Conservation (phyloP, 2,329 filamentous ascomycete genomes). For the Phymatotrichopsis omnivora region DNA sequence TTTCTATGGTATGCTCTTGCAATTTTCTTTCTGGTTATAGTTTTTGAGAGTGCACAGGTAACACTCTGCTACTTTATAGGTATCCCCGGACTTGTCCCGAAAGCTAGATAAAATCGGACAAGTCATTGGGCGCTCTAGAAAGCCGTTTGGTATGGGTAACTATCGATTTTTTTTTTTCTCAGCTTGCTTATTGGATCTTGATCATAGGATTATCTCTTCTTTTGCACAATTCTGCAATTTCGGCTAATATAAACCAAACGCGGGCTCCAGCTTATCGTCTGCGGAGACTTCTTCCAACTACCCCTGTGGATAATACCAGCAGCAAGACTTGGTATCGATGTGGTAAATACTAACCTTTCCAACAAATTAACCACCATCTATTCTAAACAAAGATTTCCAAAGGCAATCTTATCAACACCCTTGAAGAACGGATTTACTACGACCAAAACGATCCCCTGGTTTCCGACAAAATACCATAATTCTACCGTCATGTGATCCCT, state of each 20-base stretch:
- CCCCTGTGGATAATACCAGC: constrained; percentile 42
- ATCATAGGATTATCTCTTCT: too few species aligned
- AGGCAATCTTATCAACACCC: constrained; percentile 30
- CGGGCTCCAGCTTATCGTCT: constrained; percentile 47
- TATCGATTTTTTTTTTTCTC: neutral
- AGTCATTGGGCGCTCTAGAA: too few species aligned
- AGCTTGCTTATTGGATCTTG: constrained; percentile 37
- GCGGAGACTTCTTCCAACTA: constrained; percentile 52
- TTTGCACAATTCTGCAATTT: too few species aligned
- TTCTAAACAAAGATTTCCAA: constrained; percentile 32
- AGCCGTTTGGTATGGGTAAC: too few species aligned
- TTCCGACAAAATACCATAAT: neutral
- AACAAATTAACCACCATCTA: too few species aligned
- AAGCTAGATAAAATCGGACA: constrained; percentile 44
- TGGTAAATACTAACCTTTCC: too few species aligned
- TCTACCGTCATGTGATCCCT: too few species aligned
- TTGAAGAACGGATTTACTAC: constrained; percentile 33
- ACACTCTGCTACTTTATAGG: constrained; percentile 7
- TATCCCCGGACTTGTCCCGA: constrained; percentile 39
- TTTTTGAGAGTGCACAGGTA: constrained; percentile 1
- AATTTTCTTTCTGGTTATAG: constrained; percentile 34
- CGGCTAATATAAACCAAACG: constrained; percentile 23
- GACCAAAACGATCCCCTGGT: constrained; percentile 31
- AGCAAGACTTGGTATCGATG: constrained; percentile 46
- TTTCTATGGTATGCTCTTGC: constrained; percentile 77